A percentile compares a stretch with the other conserved stretches of the same genome.
Evolutionary conservation across 2,329 filamentous ascomycete species (phyloP).

Genomic region (Colletotrichum gloeosporioides): DNA sequence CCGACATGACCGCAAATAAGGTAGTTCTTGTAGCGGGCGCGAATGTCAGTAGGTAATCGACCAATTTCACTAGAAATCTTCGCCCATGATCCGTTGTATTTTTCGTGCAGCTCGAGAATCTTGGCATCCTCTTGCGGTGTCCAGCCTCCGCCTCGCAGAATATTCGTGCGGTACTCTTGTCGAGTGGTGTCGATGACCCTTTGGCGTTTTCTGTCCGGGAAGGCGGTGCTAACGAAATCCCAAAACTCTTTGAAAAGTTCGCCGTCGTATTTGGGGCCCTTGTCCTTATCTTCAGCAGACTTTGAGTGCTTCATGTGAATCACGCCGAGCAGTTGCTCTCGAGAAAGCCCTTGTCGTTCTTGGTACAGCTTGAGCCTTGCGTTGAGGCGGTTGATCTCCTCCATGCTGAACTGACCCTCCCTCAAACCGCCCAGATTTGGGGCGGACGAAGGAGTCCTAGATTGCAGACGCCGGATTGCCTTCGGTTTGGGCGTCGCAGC

Average conservation of each 20-base stretch:
- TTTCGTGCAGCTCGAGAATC: conserved; percentile 50
- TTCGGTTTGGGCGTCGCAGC: not conserved
- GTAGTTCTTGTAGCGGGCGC: conserved; percentile 75
- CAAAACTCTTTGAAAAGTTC: conserved; percentile 52
- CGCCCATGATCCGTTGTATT: conserved; percentile 64
- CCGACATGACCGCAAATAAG: conserved; percentile 61
- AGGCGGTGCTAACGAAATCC: conserved; percentile 50
- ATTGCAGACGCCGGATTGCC: not conserved
- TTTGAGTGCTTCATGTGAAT: conserved; percentile 31
- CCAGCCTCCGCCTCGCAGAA: conserved; percentile 63
- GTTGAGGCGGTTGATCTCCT: conserved; percentile 35
- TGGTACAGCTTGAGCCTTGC: conserved; percentile 40
- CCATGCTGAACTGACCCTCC: conserved; percentile 46
- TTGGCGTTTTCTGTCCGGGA: conserved; percentile 55
- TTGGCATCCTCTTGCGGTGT: conserved; percentile 62
- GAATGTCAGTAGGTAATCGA: conserved; percentile 68
- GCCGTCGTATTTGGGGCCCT: conserved; percentile 28
- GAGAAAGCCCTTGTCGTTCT: conserved; percentile 45
- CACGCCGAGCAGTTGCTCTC: conserved; percentile 53
- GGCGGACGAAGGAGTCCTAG: not conserved
- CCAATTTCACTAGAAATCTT: conserved; percentile 66
- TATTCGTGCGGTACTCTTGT: conserved; percentile 70
- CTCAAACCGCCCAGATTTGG: not conserved
- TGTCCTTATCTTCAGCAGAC: conserved; percentile 36
- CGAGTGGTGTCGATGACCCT: conserved; percentile 63